Base-by-base conservation (phyloP, 139 green algal genomes). In the Mychonastes homosphaera region DNA sequence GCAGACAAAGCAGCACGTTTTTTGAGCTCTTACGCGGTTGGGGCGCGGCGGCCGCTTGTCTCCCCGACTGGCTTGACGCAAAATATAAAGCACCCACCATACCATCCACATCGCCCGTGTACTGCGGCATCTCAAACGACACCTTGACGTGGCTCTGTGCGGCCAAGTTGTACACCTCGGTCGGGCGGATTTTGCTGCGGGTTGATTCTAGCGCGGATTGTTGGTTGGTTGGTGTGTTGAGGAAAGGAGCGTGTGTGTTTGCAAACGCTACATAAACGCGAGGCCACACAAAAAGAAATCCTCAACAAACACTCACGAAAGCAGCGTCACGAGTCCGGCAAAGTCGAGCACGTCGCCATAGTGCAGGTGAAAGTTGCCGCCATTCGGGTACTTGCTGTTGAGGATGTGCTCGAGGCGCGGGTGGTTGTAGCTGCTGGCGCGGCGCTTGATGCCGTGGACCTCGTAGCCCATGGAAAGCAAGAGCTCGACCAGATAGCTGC, bases 121-220 rank as follows among this genome's bases (percentile, higher is more conserved):
- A 85, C 73, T 83, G 62, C 8, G 83, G 78, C 40, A 70, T 74
- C 56, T 89, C 56, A 58, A 89, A 91, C n/a, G 79, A 88, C 1
- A 88, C 77, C 28, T 68, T 56, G 23, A 89, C 81, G 63, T 88
- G 77, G 43, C 65, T 81, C 58, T 83, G 72, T 16, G 83, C 83
- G 7, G 63, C 83, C n/a, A 91, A 63, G 59, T 91, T 88, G 73
- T 89, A 91, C 21, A 91, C 70, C 63, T 91, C 83, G 40, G 80
- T 53, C 5, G 80, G 82, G 58, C 74, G 39, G 18, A n/a, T n/a
- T n/a, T n/a, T n/a, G n/a, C n/a, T n/a, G n/a, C n/a, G n/a, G n/a
- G n/a, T n/a, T n/a, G n/a, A n/a, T n/a, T n/a, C n/a, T n/a, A 70
- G 69, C 15, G 59, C 23, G 24, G 64, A 63, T 38, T 43, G 30